Percentiles rank a stretch among this genome's conserved stretches.
These are phyloP conservation scores for Ceratorhiza oryzae-sativae DNA, from an alignment of 1,284 basidiomycete genomes.

Conservation along the genomic window DNA sequence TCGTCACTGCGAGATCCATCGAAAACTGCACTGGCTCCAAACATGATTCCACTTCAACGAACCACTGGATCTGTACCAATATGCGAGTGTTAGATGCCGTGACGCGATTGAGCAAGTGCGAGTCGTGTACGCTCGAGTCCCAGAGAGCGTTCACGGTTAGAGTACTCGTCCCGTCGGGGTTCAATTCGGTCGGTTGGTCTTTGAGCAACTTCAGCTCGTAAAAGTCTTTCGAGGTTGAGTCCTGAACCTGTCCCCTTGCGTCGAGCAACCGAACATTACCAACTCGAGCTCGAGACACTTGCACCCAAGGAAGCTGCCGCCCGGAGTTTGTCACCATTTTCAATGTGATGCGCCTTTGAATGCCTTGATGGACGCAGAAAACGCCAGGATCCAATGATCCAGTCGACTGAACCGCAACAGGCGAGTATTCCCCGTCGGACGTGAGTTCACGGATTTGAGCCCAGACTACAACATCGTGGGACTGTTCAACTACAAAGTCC, in stretches of 20 bases:
- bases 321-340: slow-evolving; percentile 88
- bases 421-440: slow-evolving; percentile 81
- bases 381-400: slow-evolving; percentile 83
- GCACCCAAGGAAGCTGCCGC: slow-evolving; percentile 84
- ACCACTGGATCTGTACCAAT: slow-evolving; percentile 78
- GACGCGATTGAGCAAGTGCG: slow-evolving; percentile 82
- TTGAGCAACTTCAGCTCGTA: slow-evolving; percentile 76
- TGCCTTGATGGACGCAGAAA: slow-evolving; percentile 90
- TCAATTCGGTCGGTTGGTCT: slow-evolving; percentile 75
- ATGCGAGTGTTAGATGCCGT: slow-evolving; percentile 82
- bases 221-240: slow-evolving; percentile 70
- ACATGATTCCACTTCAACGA: slow-evolving; percentile 83
- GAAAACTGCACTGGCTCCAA: slow-evolving; percentile 83
- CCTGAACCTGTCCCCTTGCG: slow-evolving; percentile 79
- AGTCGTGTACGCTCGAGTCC: slow-evolving; percentile 95
- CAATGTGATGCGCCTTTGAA: slow-evolving; percentile 85
- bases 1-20: slow-evolving; percentile 87
- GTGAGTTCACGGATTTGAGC: slow-evolving; percentile 88
- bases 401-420: slow-evolving; percentile 82
- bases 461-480: slow-evolving; percentile 88
- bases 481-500: slow-evolving; percentile 88
- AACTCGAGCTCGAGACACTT: slow-evolving; percentile 76
- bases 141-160: slow-evolving; percentile 79
- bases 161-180: slow-evolving; percentile 79
- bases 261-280: slow-evolving; percentile 88